A percentile compares a stretch with the other conserved stretches of the same genome.
Conservation (phyloP, 768 basidiomycete genomes). For the Rhizopogon vesiculosus region DNA sequence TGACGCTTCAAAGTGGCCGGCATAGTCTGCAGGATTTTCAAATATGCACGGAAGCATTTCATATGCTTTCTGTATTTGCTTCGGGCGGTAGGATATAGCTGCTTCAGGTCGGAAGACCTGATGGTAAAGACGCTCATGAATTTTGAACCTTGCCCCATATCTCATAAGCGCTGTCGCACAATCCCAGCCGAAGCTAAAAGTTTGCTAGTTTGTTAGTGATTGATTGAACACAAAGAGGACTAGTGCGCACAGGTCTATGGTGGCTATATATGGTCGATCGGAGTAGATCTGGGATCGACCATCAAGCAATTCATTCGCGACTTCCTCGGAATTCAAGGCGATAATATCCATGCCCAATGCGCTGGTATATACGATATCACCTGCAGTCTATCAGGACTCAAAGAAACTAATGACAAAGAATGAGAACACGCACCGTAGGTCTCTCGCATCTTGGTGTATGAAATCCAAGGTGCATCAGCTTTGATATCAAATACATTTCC, state of each 20-base stretch:
- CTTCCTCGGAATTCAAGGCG: too few relatives aligned
- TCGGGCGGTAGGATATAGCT: neutral
- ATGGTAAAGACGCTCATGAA: neutral
- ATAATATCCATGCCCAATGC: too few relatives aligned
- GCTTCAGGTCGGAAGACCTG: neutral
- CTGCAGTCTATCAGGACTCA: too few relatives aligned
- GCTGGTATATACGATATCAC: too few relatives aligned
- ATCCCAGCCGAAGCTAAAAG: conserved; percentile 14
- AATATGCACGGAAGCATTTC: neutral
- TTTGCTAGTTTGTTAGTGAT: too few relatives aligned
- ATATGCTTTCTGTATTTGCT: conserved; percentile 1
- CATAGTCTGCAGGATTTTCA: neutral
- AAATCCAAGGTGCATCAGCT: conserved; percentile 21
- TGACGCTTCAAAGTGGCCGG: conserved; percentile 13
- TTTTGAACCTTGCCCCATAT: neutral
- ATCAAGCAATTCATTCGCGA: too few relatives aligned
- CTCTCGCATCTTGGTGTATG: conserved; percentile 24
- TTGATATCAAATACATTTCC: conserved; percentile 44
- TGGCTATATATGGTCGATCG: too few relatives aligned
- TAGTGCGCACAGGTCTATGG: too few relatives aligned
- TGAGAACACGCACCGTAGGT: too few relatives aligned
- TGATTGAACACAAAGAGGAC: too few relatives aligned
- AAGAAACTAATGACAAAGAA: too few relatives aligned
- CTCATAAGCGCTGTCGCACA: conserved; percentile 8
- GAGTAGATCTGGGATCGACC: too few relatives aligned